Percentiles rank a stretch among this genome's conserved stretches.
Evolutionary conservation across 441 rosid genomes (phyloP).

Genomic region (Syzygium malaccense): DNA sequence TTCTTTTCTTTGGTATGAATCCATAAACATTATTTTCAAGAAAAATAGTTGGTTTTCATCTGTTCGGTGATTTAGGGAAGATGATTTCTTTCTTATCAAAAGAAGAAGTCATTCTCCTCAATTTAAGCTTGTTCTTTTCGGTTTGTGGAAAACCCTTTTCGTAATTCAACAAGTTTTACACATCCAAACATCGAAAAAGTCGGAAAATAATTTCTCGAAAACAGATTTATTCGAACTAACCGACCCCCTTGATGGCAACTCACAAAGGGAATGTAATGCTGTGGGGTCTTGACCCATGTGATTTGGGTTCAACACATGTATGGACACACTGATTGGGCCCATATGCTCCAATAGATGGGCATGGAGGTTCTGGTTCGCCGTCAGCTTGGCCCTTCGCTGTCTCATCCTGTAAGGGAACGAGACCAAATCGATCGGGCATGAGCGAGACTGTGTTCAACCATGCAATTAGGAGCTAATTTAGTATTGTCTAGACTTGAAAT

Average conservation of each 20-base stretch:
- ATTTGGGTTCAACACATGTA: not conserved
- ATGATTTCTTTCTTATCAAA: fast-evolving
- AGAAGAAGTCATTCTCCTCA: not conserved
- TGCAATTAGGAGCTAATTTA: not conserved
- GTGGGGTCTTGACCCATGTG: not conserved
- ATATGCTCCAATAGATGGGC: not conserved
- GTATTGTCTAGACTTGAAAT: no score
- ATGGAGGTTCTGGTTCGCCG: not conserved
- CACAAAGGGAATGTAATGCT: not conserved
- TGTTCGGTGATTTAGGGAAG: fast-evolving
- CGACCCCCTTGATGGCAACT: not conserved
- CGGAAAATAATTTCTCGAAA: not conserved
- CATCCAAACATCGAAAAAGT: fast-evolving
- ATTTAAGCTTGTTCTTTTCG: not conserved
- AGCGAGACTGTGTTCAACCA: not conserved
- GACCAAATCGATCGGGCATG: not conserved
- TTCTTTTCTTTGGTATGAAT: not conserved
- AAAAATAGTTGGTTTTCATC: not conserved
- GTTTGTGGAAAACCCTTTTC: fast-evolving
- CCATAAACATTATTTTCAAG: not conserved
- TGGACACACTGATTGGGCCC: not conserved
- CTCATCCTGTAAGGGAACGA: not conserved
- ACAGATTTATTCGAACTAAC: not conserved
- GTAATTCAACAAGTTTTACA: fast-evolving
- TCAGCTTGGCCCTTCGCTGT: not conserved